A percentile compares a stretch with the other conserved stretches of the same genome.
Conservation (phyloP, 495 filamentous ascomycete species). For the Pseudotulostoma volvatum region DNA sequence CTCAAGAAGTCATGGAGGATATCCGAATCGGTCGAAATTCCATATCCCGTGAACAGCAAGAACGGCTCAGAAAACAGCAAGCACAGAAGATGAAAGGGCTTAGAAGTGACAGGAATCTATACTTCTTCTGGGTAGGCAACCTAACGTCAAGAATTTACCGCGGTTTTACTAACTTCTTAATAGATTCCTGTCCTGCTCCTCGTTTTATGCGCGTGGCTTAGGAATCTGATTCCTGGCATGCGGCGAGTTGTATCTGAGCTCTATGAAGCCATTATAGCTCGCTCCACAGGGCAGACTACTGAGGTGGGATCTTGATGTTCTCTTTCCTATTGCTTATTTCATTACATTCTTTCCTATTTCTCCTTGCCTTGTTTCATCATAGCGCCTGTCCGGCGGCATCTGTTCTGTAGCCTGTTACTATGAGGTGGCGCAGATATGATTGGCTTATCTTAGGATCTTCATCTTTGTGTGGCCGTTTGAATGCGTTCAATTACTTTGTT, state of each 20-base stretch:
- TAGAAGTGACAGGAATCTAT: slow-evolving; percentile 60
- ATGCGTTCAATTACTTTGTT: too few species aligned
- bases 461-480: too few species aligned
- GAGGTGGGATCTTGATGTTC: slow-evolving; percentile 17
- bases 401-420: too few species aligned
- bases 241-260: slow-evolving; percentile 29
- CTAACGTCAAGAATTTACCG: background rate
- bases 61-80: slow-evolving; percentile 53
- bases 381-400: too few species aligned
- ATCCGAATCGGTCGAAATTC: slow-evolving; percentile 28
- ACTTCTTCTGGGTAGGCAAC: slow-evolving; percentile 66
- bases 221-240: slow-evolving; percentile 40
- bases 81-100: slow-evolving; percentile 59
- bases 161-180: background rate
- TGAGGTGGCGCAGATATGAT: too few species aligned
- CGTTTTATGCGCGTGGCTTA: slow-evolving; percentile 46
- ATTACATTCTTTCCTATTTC: slow-evolving; percentile 7
- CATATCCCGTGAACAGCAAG: slow-evolving; percentile 56
- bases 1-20: slow-evolving; percentile 20
- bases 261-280: slow-evolving; percentile 29
- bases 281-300: slow-evolving; percentile 27
- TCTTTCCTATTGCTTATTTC: slow-evolving; percentile 9
- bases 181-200: slow-evolving; percentile 37
- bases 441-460: too few species aligned
- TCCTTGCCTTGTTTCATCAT: too few species aligned